Percentiles rank a stretch among this genome's conserved stretches.
These are phyloP conservation scores for Hygrophoropsis aurantiaca DNA, from an alignment of 768 basidiomycete species.

Conservation along the genomic window DNA sequence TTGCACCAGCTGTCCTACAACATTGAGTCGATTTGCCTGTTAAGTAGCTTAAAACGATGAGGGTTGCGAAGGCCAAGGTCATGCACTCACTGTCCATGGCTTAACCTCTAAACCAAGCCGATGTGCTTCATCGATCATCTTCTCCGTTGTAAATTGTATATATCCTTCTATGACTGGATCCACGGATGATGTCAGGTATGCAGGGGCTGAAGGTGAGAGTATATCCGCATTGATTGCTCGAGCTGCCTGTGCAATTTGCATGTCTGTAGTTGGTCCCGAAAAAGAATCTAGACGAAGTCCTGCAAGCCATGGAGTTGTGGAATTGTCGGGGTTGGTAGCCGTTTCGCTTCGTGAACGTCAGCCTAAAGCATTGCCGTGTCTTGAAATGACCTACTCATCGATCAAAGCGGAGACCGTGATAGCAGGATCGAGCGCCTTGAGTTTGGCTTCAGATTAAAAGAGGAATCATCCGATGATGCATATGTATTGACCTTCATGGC, in stretches of 20 bases:
- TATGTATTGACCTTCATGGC: constrained; percentile 57
- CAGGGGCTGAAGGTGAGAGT: constrained; percentile 58
- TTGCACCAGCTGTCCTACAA: constrained; percentile 57
- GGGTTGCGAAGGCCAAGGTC: neutral
- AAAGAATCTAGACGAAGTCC: constrained; percentile 65
- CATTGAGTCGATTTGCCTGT: constrained; percentile 62
- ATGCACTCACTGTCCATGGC: constrained; percentile 67
- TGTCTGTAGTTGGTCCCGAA: constrained; percentile 55
- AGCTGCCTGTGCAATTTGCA: constrained; percentile 69
- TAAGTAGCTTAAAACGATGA: neutral
- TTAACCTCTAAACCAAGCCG: constrained; percentile 59
- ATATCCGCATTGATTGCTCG: constrained; percentile 61
- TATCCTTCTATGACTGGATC: constrained; percentile 48
- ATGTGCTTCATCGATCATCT: constrained; percentile 71
- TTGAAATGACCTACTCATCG: constrained; percentile 49
- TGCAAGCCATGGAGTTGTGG: constrained; percentile 64
- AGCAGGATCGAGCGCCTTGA: constrained; percentile 49
- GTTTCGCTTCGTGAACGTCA: constrained; percentile 33
- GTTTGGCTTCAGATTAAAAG: neutral
- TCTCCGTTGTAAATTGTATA: constrained; percentile 59
- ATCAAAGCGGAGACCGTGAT: constrained; percentile 66
- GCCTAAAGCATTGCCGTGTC: neutral
- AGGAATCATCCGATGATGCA: neutral
- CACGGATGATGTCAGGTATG: constrained; percentile 34
- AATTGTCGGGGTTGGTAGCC: constrained; percentile 39